phyloP scores from a whole-genome alignment of 305 asterid species.

The Fraxinus baroniana region DNA sequence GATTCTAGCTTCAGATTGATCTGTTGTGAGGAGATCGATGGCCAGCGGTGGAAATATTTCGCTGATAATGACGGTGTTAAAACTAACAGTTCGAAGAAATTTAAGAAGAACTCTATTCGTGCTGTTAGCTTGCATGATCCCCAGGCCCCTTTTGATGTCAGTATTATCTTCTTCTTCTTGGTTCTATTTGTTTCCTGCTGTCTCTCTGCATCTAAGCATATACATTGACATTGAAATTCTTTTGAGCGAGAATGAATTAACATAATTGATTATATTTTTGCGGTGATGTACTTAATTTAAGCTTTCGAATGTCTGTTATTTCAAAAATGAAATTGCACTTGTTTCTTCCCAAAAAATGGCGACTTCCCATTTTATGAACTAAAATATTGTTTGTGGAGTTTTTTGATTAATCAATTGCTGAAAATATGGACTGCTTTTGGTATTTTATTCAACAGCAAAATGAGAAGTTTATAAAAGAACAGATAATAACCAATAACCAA shows the following conservation, averaged over 20 bases:
- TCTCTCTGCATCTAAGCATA: not conserved
- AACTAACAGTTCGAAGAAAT: constrained; percentile 24
- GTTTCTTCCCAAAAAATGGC: not conserved
- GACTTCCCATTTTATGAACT: not conserved
- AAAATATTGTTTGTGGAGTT: not conserved
- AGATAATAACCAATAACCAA: not conserved
- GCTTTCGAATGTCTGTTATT: not conserved
- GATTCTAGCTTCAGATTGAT: constrained; percentile 41
- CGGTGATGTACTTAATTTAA: not conserved
- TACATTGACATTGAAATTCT: not conserved
- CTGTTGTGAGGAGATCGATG: constrained; percentile 55
- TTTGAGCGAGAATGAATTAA: not conserved
- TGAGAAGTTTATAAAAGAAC: not conserved
- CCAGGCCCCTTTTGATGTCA: constrained; percentile 66
- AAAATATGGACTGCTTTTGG: not conserved
- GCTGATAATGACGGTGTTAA: constrained; percentile 24
- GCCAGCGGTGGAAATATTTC: constrained; percentile 44
- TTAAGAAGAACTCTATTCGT: constrained; percentile 66
- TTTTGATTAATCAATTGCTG: not conserved
- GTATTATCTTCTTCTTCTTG: constrained; percentile 13
- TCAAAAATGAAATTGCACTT: not conserved
- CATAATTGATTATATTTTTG: not conserved
- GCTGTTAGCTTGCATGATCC: constrained; percentile 74
- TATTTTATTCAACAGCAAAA: not conserved
- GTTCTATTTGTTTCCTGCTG: not conserved